Evolutionary conservation across 2,329 filamentous ascomycete genomes (phyloP).

Genomic region (Alternaria angustiovoidea): DNA sequence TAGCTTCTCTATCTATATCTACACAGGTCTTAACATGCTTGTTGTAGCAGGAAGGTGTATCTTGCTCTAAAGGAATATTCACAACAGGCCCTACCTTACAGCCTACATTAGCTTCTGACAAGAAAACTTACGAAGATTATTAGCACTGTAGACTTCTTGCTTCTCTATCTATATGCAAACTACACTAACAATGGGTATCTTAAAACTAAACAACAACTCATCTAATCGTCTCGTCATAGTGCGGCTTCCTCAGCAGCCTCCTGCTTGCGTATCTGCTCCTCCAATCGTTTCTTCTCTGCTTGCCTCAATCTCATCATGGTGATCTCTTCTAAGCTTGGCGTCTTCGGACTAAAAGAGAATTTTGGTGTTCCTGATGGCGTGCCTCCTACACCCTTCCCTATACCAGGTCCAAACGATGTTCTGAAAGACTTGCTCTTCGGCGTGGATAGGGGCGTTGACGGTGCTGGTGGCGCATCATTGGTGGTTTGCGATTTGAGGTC

Average conservation of each 20-base stretch:
- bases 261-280: constrained; percentile 54
- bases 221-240: not conserved
- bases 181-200: constrained; percentile 13
- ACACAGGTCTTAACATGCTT: too few species aligned
- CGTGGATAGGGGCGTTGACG: constrained; percentile 39
- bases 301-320: constrained; percentile 56
- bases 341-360: constrained; percentile 54
- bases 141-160: too few species aligned
- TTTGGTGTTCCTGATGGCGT: constrained; percentile 46
- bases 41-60: too few species aligned
- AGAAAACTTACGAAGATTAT: too few species aligned
- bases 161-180: not conserved
- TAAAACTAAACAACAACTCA: not conserved
- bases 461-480: constrained; percentile 19
- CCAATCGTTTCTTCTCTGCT: constrained; percentile 54
- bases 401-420: constrained; percentile 33
- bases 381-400: constrained; percentile 28
- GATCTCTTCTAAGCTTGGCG: constrained; percentile 50
- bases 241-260: constrained; percentile 45
- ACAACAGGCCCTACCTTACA: too few species aligned
- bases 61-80: too few species aligned
- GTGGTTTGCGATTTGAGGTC: too few species aligned
- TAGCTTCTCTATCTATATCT: not conserved
- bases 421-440: constrained; percentile 37
- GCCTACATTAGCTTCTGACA: too few species aligned